phyloP scores from a whole-genome alignment of 805 yeast genomes.

The Yamadazyma tumulicola region DNA sequence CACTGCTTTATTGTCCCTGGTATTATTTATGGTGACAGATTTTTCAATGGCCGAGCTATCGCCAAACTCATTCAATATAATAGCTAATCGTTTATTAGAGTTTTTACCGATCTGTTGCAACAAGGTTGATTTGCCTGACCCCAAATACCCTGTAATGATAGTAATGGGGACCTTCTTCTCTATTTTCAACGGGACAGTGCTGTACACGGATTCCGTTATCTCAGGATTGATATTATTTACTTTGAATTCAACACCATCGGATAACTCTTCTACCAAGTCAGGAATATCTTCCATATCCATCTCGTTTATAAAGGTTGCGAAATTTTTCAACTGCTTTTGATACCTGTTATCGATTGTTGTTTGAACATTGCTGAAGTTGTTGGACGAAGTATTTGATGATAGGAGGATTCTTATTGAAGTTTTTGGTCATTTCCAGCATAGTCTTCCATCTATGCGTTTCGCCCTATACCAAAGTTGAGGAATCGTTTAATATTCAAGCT shows the following conservation, averaged over 20 bases:
- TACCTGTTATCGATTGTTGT: not conserved
- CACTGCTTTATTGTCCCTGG: conserved; percentile 45
- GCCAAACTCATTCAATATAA: conserved; percentile 89
- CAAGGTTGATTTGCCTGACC: conserved; percentile 90
- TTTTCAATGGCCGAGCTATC: conserved; percentile 88
- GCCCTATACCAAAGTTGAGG: conserved; percentile 92
- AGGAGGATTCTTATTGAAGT: not conserved
- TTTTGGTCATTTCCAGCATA: not conserved
- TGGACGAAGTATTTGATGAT: no score
- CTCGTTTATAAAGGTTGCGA: no score
- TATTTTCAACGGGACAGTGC: conserved; percentile 6
- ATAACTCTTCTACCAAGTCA: conserved; percentile 12
- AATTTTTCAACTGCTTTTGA: conserved; percentile 2
- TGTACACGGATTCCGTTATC: conserved; percentile 4
- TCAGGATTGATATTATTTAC: conserved; percentile 13
- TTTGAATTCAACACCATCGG: conserved; percentile 8
- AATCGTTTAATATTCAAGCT: conserved; percentile 88
- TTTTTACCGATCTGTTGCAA: conserved; percentile 68
- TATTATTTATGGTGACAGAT: conserved; percentile 65
- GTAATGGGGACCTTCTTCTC: conserved; percentile 75
- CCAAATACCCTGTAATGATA: conserved; percentile 90
- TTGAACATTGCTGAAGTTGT: no score
- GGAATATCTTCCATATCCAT: conserved; percentile 11
- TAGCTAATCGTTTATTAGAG: conserved; percentile 76
- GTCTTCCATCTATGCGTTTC: conserved; percentile 47